Percentiles rank a stretch among this genome's conserved stretches.
These are phyloP conservation scores for Spathaspora sp. DNA, from an alignment of 805 yeast genomes.

Conservation along the genomic window DNA sequence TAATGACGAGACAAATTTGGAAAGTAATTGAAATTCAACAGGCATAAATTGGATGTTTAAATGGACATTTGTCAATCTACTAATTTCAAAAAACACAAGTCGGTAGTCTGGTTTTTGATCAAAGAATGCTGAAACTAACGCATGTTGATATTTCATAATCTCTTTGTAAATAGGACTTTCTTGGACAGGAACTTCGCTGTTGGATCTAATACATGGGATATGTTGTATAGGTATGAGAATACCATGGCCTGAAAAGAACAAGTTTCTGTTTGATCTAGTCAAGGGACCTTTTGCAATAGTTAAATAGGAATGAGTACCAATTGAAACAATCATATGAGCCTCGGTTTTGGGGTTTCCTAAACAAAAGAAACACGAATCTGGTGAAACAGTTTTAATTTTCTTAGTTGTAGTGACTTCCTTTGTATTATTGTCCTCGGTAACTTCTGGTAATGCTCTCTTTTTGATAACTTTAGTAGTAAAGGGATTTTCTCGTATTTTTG, in stretches of 20 bases:
- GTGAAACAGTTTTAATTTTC: slow-evolving; percentile 43
- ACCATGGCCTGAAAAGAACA: slow-evolving; percentile 76
- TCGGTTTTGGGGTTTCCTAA: slow-evolving; percentile 74
- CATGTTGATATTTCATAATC: slow-evolving; percentile 40
- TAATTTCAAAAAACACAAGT: slow-evolving; percentile 68
- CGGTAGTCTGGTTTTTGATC: slow-evolving; percentile 36
- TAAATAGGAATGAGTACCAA: slow-evolving; percentile 62
- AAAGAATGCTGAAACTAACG: slow-evolving; percentile 48
- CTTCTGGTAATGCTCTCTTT: slow-evolving; percentile 6
- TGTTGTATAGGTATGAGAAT: slow-evolving; percentile 79
- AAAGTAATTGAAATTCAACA: slow-evolving; percentile 42
- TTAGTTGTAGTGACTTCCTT: slow-evolving; percentile 9
- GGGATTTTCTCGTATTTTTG: slow-evolving; percentile 20
- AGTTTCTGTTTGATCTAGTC: slow-evolving; percentile 44
- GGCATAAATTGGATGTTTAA: slow-evolving; percentile 78
- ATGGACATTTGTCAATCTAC: slow-evolving; percentile 63
- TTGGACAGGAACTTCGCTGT: slow-evolving; percentile 17
- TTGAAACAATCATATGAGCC: slow-evolving; percentile 75
- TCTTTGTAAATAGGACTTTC: slow-evolving; percentile 39
- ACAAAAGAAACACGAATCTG: slow-evolving; percentile 76
- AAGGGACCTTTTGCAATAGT: slow-evolving; percentile 88
- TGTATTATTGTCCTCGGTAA: too few relatives aligned
- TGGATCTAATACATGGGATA: slow-evolving; percentile 35
- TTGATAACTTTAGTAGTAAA: slow-evolving; percentile 10
- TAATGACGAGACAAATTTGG: slow-evolving; percentile 44